Conservation (phyloP, 2,329 filamentous ascomycete genomes). For the Colletotrichum australisinense region DNA sequence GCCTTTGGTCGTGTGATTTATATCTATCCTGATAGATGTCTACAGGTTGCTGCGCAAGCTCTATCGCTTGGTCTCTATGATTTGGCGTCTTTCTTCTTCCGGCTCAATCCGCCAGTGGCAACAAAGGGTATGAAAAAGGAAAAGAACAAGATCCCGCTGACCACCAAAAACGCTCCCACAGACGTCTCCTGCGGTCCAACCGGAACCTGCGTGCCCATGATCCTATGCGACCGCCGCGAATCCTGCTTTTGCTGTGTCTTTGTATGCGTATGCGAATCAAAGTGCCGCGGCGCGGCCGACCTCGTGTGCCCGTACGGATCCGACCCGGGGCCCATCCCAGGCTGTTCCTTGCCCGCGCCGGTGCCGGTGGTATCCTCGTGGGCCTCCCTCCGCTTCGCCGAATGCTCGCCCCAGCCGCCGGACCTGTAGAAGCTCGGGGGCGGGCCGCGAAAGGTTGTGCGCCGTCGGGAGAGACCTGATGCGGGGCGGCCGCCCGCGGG, state of each 20-base stretch:
- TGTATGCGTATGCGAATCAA: constrained; percentile 79
- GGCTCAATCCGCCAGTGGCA: constrained; percentile 50
- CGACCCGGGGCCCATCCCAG: constrained; percentile 71
- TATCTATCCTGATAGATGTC: constrained; percentile 3
- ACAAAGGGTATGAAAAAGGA: constrained; percentile 59
- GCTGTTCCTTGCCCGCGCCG: constrained; percentile 13
- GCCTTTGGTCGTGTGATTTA: not conserved
- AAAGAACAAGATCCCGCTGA: constrained; percentile 58
- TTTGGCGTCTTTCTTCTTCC: constrained; percentile 36
- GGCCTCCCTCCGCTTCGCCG: constrained; percentile 67
- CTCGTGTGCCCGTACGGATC: constrained; percentile 54
- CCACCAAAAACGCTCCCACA: constrained; percentile 59
- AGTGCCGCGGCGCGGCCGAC: constrained; percentile 76
- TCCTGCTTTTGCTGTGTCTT: constrained; percentile 78
- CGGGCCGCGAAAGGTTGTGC: constrained; percentile 83
- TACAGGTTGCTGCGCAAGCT: not conserved
- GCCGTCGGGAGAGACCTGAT: constrained; percentile 81
- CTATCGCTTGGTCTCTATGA: not conserved
- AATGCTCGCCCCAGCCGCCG: constrained; percentile 80
- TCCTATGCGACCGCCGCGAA: constrained; percentile 53
- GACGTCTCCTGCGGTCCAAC: constrained; percentile 54
- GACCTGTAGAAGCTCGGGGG: constrained; percentile 89
- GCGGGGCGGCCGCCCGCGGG: constrained; percentile 82
- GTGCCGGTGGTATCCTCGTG: constrained; percentile 56
- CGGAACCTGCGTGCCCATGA: constrained; percentile 51